Evolutionary conservation across 768 basidiomycete genomes (phyloP), one percentile per base, ranked within the genome.

Genomic region (Amanita jacksonii): DNA sequence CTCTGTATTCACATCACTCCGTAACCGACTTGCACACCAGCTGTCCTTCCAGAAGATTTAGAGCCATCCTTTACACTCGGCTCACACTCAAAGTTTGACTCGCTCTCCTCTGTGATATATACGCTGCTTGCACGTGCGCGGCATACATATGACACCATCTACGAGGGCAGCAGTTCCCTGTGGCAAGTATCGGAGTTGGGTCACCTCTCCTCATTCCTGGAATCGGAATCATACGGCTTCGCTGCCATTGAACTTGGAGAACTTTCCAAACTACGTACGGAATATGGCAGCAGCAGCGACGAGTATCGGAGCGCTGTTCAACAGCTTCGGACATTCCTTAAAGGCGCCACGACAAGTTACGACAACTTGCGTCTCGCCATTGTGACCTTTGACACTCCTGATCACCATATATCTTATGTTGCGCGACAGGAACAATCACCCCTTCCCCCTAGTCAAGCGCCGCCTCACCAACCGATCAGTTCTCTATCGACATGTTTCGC

Each of bases 401-500:
- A 57, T 18, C 47, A 51, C 12, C 47, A 53, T 19, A 66, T 69
- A 58, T 70, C 74, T 44, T 62, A 68, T 18, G 43, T 62, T 24
- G 60, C 69, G 9, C 62, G 67, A 37, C 64, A 70, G 41, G 60
- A 62, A 5, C 75, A 74, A 50, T 66, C 67, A 5, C 74, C 79
- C 1, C 55, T 73, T 20, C 72, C 75, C 4, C 51, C 65, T 13
- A 53, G 61, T 44, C 60, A 52, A 12, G 65, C 68, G 2, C 57
- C 69, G 4, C 67, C 72, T 6, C 66, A 72, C 47, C 58, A 74
- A 48, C 80, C 81, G 1, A 73, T 80, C 42, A 72, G 72, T 42
- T 70, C 71, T 28, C 58, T 78, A 23, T 74, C 79, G 10, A 73
- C 76, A 5, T 91, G 88, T 63, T 80, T 76, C 55, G 52, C 63